Evolutionary conservation across 257 asterid species (phyloP).

Genomic region (Knoxia roxburghii): DNA sequence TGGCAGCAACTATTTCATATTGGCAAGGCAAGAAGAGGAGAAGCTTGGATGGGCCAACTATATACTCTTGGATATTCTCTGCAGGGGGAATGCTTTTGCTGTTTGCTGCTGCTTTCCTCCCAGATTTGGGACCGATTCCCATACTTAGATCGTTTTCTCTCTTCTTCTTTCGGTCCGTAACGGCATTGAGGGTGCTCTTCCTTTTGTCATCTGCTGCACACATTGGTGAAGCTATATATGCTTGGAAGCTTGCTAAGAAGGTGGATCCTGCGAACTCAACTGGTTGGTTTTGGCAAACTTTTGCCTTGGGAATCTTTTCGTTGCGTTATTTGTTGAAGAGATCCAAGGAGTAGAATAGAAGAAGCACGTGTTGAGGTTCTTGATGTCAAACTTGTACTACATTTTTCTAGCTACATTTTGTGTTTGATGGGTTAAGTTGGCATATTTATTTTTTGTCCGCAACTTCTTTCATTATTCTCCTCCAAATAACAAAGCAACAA

Average conservation of each 20-base stretch:
- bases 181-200: constrained; percentile 33
- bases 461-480: too few species aligned
- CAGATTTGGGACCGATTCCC: constrained; percentile 63
- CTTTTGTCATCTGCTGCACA: constrained; percentile 42
- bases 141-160: constrained; percentile 45
- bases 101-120: constrained; percentile 73
- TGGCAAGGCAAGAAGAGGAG: constrained; percentile 73
- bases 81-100: constrained; percentile 52
- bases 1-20: constrained; percentile 68
- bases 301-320: constrained; percentile 65
- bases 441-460: too few species aligned
- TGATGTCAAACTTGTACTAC: too few species aligned
- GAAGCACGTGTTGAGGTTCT: background rate
- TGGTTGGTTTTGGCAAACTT: constrained; percentile 95
- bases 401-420: too few species aligned
- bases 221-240: constrained; percentile 71
- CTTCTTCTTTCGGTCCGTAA: constrained; percentile 49
- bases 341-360: constrained; percentile 29
- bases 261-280: constrained; percentile 78
- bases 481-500: too few species aligned
- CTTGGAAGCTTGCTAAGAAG: constrained; percentile 75
- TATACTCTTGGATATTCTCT: constrained; percentile 49
- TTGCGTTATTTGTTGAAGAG: constrained; percentile 63
- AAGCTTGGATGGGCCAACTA: constrained; percentile 65
- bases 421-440: too few species aligned